phyloP scores from a whole-genome alignment of 148 eudicot genomes.

The Rhododendron henanense region DNA sequence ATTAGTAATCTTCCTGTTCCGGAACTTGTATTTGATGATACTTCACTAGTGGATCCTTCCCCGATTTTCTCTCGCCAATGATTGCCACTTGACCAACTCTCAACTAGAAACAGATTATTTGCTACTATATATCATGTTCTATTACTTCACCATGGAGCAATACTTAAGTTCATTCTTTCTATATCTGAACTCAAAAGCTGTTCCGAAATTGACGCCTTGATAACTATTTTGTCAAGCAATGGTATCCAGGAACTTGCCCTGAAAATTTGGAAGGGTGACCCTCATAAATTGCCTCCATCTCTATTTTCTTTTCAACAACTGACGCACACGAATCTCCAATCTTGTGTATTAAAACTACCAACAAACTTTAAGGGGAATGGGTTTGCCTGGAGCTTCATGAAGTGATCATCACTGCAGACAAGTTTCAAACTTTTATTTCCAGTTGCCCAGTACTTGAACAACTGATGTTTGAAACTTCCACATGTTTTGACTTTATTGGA shows the following conservation, averaged over 20 bases:
- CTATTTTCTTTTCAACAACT: constrained; percentile 1
- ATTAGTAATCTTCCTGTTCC: not conserved
- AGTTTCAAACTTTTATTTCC: not conserved
- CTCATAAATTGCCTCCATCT: not conserved
- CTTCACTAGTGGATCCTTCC: not conserved
- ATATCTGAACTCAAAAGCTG: not conserved
- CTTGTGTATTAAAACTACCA: constrained; percentile 2
- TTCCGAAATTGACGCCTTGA: not conserved
- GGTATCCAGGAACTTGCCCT: not conserved
- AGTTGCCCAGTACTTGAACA: constrained; percentile 11
- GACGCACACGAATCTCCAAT: not conserved
- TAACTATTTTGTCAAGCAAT: not conserved
- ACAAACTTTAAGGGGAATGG: not conserved
- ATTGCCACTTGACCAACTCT: not conserved
- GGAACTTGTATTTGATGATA: not conserved
- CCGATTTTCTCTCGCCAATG: too few relatives aligned
- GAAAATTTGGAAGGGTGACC: not conserved
- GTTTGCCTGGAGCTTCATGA: not conserved
- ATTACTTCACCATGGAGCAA: too few relatives aligned
- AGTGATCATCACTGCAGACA: not conserved
- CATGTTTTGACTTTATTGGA: not conserved
- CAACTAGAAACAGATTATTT: not conserved
- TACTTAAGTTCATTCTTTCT: too few relatives aligned
- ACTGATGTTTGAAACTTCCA: not conserved
- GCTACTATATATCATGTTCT: too few relatives aligned